Percentiles rank a stretch among this genome's conserved stretches.
Conservation (phyloP, 768 basidiomycete genomes). For the Suillus weaverae region DNA sequence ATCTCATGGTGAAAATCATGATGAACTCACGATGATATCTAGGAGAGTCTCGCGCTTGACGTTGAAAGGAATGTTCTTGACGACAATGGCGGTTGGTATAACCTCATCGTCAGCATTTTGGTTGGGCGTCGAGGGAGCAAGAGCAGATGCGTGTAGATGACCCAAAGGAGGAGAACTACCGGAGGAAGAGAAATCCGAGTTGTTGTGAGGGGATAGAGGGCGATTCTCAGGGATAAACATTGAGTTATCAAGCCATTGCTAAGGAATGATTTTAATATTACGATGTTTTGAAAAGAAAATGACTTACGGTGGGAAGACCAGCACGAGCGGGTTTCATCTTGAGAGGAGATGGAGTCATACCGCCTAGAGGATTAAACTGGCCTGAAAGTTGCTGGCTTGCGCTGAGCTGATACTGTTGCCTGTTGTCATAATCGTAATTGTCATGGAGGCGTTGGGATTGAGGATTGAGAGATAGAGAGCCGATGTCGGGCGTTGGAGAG, state of each 20-base stretch:
- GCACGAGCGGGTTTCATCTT: conserved; percentile 71
- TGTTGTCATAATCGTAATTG: conserved; percentile 77
- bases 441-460: conserved; percentile 79
- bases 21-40: conserved; percentile 83
- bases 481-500: conserved; percentile 76
- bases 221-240: conserved; percentile 59
- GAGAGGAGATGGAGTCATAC: conserved; percentile 64
- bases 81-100: conserved; percentile 98
- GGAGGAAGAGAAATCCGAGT: conserved; percentile 85
- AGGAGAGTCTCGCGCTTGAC: conserved; percentile 95
- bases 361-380: conserved; percentile 47
- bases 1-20: conserved; percentile 5
- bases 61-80: conserved; percentile 99
- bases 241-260: conserved; percentile 87
- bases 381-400: conserved; percentile 57
- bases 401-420: conserved; percentile 69
- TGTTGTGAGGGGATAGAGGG: conserved; percentile 82
- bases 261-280: conserved; percentile 23
- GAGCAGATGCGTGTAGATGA: conserved; percentile 43
- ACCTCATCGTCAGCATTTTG: conserved; percentile 79
- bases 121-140: conserved; percentile 50
- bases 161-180: conserved; percentile 75
- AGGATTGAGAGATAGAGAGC: conserved; percentile 69
- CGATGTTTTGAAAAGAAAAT: conserved; percentile 20
- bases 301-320: conserved; percentile 72